Percentiles rank a stretch among this genome's conserved stretches.
These are phyloP conservation scores for Capronia epimyces DNA, from an alignment of 2,329 filamentous ascomycete genomes.

Conservation along the genomic window DNA sequence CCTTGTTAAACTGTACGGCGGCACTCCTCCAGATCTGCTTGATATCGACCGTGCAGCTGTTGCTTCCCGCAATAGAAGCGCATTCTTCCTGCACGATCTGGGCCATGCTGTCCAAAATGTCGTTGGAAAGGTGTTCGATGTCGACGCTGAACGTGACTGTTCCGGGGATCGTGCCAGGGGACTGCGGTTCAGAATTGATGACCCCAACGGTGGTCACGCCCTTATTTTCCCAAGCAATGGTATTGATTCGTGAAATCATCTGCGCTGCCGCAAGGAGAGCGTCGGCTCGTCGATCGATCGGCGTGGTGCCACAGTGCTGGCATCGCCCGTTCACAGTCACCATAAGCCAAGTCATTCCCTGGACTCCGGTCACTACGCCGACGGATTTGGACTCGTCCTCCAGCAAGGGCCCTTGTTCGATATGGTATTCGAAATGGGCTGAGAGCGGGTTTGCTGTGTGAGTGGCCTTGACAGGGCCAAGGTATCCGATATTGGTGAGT, in stretches of 20 bases:
- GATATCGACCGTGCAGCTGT: constrained; percentile 51
- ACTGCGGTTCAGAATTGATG: constrained; percentile 59
- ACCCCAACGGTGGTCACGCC: constrained; percentile 69
- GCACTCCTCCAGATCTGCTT: constrained; percentile 52
- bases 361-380: constrained; percentile 66
- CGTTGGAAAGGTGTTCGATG: constrained; percentile 14
- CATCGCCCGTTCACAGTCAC: constrained; percentile 62
- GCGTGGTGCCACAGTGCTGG: constrained; percentile 69
- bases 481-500: constrained; percentile 64
- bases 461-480: constrained; percentile 54
- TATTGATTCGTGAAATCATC: constrained; percentile 62
- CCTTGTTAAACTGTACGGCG: constrained; percentile 56
- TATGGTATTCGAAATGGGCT: constrained; percentile 77
- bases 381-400: constrained; percentile 63
- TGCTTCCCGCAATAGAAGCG: constrained; percentile 45
- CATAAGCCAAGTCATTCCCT: constrained; percentile 69
- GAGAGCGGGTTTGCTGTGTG: constrained; percentile 60
- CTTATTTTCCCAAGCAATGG: constrained; percentile 51
- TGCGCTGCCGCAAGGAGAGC: constrained; percentile 62
- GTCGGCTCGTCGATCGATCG: constrained; percentile 60
- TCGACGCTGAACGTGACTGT: constrained; percentile 41
- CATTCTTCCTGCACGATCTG: not conserved
- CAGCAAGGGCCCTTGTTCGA: constrained; percentile 74
- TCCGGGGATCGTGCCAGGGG: constrained; percentile 67
- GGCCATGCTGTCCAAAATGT: constrained; percentile 7